Conservation (phyloP, 805 yeast genomes). For the Sungouiozyma ichnusensis region DNA sequence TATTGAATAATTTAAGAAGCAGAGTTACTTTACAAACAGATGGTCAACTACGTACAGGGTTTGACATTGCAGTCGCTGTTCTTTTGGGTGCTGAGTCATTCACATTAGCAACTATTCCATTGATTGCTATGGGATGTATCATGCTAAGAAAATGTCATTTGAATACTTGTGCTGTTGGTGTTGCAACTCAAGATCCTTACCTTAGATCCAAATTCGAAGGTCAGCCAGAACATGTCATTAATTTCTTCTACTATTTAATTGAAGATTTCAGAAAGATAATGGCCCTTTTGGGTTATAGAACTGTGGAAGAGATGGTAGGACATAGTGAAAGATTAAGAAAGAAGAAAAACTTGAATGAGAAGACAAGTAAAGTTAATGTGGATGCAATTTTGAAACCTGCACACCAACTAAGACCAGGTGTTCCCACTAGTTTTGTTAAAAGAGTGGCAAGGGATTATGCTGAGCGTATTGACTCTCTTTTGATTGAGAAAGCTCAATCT, state of each 20-base stretch:
- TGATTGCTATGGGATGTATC: constrained; percentile 95
- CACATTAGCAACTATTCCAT: constrained; percentile 96
- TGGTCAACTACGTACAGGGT: constrained; percentile 94
- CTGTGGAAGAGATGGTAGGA: constrained; percentile 96
- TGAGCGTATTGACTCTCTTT: constrained; percentile 87
- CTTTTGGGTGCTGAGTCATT: constrained; percentile 96
- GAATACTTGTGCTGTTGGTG: constrained; percentile 95
- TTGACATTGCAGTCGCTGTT: constrained; percentile 94
- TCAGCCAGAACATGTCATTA: constrained; percentile 96
- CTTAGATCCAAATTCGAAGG: constrained; percentile 87
- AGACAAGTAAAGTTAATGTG: constrained; percentile 83
- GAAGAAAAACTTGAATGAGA: constrained; percentile 78
- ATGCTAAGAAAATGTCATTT: constrained; percentile 93
- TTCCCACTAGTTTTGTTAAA: constrained; percentile 74
- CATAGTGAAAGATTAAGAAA: constrained; percentile 84
- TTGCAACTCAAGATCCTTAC: constrained; percentile 96
- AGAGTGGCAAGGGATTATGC: constrained; percentile 89
- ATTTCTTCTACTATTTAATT: constrained; percentile 90
- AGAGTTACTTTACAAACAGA: constrained; percentile 95
- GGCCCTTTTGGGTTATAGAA: constrained; percentile 93
- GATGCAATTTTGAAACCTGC: constrained; percentile 95
- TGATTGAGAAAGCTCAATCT: constrained; percentile 89
- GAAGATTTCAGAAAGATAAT: constrained; percentile 84
- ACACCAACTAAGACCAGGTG: constrained; percentile 92
- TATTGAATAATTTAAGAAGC: constrained; percentile 90